phyloP scores from a whole-genome alignment of 2,329 filamentous ascomycete genomes.

The Exserohilum rostratum region DNA sequence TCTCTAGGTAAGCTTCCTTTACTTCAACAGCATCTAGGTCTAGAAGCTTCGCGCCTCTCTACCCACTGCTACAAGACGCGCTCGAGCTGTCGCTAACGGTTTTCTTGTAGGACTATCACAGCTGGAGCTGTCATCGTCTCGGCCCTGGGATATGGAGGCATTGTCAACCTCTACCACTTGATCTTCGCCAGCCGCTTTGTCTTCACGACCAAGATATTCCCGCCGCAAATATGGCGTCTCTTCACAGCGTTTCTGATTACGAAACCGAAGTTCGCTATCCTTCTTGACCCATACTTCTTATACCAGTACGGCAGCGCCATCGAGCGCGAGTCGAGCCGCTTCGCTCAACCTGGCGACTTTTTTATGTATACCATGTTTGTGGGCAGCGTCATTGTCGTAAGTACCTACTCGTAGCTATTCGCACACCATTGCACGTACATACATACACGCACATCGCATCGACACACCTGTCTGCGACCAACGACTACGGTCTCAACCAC shows the following conservation, averaged over 20 bases:
- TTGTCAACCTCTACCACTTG: constrained; percentile 60
- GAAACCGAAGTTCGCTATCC: constrained; percentile 60
- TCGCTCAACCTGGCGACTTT: constrained; percentile 77
- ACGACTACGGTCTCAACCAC: constrained; percentile 46
- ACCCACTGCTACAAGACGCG: not conserved
- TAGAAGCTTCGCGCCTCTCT: not conserved
- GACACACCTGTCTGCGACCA: constrained; percentile 26
- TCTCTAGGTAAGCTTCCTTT: constrained; percentile 64
- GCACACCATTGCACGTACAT: constrained; percentile 21
- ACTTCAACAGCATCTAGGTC: not conserved
- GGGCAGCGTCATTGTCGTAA: constrained; percentile 75
- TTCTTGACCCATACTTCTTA: constrained; percentile 78
- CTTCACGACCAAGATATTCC: constrained; percentile 59
- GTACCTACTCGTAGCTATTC: constrained; percentile 51
- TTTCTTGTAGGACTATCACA: constrained; percentile 68
- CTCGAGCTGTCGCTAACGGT: constrained; percentile 50
- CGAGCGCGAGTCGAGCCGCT: constrained; percentile 73
- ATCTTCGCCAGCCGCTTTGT: constrained; percentile 62
- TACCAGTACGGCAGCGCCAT: constrained; percentile 79
- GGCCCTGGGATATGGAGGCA: constrained; percentile 62
- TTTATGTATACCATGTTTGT: constrained; percentile 81
- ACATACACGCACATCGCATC: constrained; percentile 19
- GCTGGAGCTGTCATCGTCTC: constrained; percentile 69
- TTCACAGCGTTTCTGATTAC: constrained; percentile 66
- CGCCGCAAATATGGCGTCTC: constrained; percentile 66